Conservation (phyloP, 2,329 filamentous ascomycete species). For the Pestalotiopsis sp. region DNA sequence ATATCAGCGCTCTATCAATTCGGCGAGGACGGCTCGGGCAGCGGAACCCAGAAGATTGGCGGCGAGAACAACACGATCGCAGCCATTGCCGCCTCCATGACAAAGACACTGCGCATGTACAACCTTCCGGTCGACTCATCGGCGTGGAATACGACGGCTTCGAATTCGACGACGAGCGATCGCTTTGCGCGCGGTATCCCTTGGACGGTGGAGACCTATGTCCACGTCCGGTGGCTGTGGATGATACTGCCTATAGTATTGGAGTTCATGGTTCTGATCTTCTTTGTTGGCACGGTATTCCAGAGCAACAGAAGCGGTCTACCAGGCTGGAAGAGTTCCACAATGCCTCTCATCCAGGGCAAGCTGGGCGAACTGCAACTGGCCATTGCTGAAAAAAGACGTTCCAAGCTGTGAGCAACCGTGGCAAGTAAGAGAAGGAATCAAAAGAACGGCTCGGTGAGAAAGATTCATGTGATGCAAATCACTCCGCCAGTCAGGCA, state of each 20-base stretch:
- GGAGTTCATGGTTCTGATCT: constrained; percentile 10
- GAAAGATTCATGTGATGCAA: too few species aligned
- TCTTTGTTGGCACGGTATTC: constrained; percentile 13
- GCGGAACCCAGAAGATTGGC: constrained; percentile 11
- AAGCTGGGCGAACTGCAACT: constrained; percentile 10
- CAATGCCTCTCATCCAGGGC: constrained; percentile 15
- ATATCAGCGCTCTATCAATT: constrained; percentile 14
- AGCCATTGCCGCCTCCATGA: constrained; percentile 15
- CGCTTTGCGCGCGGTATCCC: constrained; percentile 7
- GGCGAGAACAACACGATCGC: constrained; percentile 16
- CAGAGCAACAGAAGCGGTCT: constrained; percentile 15
- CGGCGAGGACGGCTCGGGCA: constrained; percentile 13
- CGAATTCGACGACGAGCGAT: neutral
- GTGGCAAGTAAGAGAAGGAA: neutral
- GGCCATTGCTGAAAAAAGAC: neutral
- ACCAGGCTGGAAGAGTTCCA: constrained; percentile 17
- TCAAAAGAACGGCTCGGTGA: neutral
- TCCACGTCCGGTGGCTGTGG: constrained; percentile 16
- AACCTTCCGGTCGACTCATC: neutral
- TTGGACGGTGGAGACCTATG: constrained; percentile 15
- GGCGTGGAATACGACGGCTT: neutral
- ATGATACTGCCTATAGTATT: constrained; percentile 14
- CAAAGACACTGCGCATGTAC: constrained; percentile 12
- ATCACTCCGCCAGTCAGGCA: too few species aligned
- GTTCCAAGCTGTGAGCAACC: neutral